phyloP scores from a whole-genome alignment of 495 filamentous ascomycete genomes.

The Neurospora tetrasperma region DNA sequence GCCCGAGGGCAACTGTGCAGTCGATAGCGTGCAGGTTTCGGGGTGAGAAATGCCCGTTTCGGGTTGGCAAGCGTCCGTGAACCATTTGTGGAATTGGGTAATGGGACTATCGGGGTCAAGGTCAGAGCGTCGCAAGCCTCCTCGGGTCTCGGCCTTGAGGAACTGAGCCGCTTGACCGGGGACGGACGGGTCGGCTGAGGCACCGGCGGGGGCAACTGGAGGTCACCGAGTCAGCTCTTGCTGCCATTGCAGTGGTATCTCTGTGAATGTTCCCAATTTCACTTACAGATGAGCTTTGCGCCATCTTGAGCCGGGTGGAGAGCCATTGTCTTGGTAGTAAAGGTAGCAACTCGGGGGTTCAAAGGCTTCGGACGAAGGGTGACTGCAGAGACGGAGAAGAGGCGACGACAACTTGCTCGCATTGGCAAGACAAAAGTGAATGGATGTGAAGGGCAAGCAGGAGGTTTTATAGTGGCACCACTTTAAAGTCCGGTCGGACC shows the following conservation, averaged over 20 bases:
- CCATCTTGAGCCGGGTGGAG: slow-evolving; percentile 32
- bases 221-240: slow-evolving; percentile 32
- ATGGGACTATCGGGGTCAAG: slow-evolving; percentile 50
- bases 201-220: slow-evolving; percentile 32
- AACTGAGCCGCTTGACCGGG: slow-evolving; percentile 53
- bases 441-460: neutral
- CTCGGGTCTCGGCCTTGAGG: slow-evolving; percentile 30
- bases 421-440: neutral
- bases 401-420: neutral
- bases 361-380: neutral
- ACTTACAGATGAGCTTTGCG: slow-evolving; percentile 44
- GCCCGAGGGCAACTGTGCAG: slow-evolving; percentile 75
- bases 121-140: slow-evolving; percentile 40
- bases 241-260: slow-evolving; percentile 6
- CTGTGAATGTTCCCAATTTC: neutral
- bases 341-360: neutral
- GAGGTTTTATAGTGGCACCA: neutral
- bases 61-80: slow-evolving; percentile 51
- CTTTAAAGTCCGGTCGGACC: neutral
- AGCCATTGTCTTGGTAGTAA: slow-evolving; percentile 29
- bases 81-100: slow-evolving; percentile 82
- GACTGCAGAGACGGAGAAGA: slow-evolving; percentile 3
- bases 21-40: slow-evolving; percentile 71
- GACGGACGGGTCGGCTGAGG: slow-evolving; percentile 9
- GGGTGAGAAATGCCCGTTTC: slow-evolving; percentile 51